phyloP scores from a whole-genome alignment of 345 rosid species.

The Populus ilicifolia region DNA sequence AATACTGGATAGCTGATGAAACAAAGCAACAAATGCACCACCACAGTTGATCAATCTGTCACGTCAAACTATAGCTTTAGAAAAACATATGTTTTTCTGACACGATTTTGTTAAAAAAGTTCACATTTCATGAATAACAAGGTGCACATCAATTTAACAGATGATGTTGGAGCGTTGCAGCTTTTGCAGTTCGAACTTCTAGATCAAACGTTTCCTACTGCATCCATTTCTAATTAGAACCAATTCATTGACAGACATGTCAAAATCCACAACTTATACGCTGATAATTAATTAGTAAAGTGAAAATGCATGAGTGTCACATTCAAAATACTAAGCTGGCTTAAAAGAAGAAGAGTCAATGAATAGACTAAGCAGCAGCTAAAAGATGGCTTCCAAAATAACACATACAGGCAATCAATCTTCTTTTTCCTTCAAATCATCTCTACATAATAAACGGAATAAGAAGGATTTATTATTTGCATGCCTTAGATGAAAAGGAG shows the following conservation, averaged over 20 bases:
- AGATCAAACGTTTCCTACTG: background rate
- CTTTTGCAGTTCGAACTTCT: background rate
- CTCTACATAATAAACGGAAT: background rate
- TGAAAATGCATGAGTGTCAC: background rate
- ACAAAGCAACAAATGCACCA: background rate
- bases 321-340: background rate
- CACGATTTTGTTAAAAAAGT: background rate
- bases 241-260: background rate
- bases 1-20: background rate
- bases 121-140: background rate
- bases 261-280: background rate
- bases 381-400: background rate
- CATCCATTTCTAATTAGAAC: background rate
- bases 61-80: background rate
- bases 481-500: conserved; percentile 86
- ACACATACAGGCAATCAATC: background rate
- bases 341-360: background rate
- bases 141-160: background rate
- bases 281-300: background rate
- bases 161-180: background rate
- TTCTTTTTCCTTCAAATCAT: background rate
- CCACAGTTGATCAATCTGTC: background rate
- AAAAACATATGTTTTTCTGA: background rate
- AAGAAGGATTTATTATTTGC: conserved; percentile 4
- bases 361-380: background rate